These are phyloP conservation scores for Fusarium sp. DNA, from an alignment of 2,329 filamentous ascomycete species.

Conservation along the genomic window DNA sequence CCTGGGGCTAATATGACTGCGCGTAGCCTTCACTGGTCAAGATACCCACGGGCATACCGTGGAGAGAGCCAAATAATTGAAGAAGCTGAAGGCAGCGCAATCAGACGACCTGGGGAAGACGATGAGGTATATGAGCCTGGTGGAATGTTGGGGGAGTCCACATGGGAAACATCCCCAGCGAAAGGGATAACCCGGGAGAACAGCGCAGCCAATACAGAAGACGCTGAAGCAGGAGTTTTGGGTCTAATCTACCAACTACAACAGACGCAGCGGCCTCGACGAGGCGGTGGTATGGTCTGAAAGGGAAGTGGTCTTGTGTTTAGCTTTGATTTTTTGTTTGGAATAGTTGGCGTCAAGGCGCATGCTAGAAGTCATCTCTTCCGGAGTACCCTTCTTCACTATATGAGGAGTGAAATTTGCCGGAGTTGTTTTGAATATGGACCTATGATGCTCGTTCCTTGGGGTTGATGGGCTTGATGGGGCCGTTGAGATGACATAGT, in stretches of 20 bases:
- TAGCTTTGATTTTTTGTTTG: neutral
- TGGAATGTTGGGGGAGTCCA: slow-evolving; percentile 64
- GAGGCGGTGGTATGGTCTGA: slow-evolving; percentile 52
- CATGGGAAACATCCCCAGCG: slow-evolving; percentile 66
- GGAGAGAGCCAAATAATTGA: slow-evolving; percentile 63
- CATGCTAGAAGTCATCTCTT: slow-evolving; percentile 7
- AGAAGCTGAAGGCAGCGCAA: slow-evolving; percentile 58
- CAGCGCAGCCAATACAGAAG: slow-evolving; percentile 57
- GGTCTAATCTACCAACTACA: slow-evolving; percentile 68
- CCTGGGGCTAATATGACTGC: slow-evolving; percentile 60
- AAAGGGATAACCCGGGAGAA: slow-evolving; percentile 62
- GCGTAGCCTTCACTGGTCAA: slow-evolving; percentile 58
- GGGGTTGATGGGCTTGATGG: neutral
- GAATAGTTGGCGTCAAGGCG: slow-evolving; percentile 15
- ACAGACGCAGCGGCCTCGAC: slow-evolving; percentile 63
- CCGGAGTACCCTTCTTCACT: neutral
- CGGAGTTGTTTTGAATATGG: slow-evolving; percentile 9
- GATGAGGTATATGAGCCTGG: slow-evolving; percentile 61
- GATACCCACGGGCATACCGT: slow-evolving; percentile 56
- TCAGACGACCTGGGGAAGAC: slow-evolving; percentile 60
- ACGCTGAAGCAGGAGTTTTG: slow-evolving; percentile 63
- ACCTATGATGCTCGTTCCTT: slow-evolving; percentile 7
- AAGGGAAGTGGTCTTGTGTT: slow-evolving; percentile 8
- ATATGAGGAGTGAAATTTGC: neutral
- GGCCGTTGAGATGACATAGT: neutral